These are phyloP conservation scores for Chaetomium fimeti DNA, from an alignment of 495 filamentous ascomycete genomes.

Conservation along the genomic window DNA sequence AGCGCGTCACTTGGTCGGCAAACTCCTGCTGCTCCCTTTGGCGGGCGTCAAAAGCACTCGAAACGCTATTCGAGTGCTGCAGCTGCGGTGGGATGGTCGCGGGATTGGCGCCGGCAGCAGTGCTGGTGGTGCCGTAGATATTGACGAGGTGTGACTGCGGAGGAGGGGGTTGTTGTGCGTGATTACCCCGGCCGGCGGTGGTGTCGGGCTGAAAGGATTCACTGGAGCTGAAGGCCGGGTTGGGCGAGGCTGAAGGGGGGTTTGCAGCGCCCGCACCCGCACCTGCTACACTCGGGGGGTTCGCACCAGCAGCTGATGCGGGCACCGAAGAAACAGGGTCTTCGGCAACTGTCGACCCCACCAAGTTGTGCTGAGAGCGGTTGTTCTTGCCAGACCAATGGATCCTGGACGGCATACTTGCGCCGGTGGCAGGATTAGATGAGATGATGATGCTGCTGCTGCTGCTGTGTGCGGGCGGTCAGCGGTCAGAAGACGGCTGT, in stretches of 20 bases:
- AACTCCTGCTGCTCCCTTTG: slow-evolving; percentile 32
- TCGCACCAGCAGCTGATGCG: slow-evolving; percentile 33
- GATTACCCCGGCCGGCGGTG: slow-evolving; percentile 20
- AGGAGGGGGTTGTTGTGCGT: slow-evolving; percentile 25
- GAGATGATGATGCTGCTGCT: no score
- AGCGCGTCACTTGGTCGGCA: slow-evolving; percentile 37
- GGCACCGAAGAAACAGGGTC: slow-evolving; percentile 29
- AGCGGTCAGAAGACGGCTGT: neutral
- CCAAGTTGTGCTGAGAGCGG: slow-evolving; percentile 51
- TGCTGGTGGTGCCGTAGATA: slow-evolving; percentile 31
- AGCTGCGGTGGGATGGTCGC: slow-evolving; percentile 28
- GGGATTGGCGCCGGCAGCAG: slow-evolving; percentile 26
- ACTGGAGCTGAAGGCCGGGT: slow-evolving; percentile 45
- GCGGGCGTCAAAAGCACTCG: slow-evolving; percentile 32
- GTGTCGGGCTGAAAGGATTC: slow-evolving; percentile 47
- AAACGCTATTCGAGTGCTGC: slow-evolving; percentile 41
- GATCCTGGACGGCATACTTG: slow-evolving; percentile 43
- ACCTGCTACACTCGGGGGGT: slow-evolving; percentile 17
- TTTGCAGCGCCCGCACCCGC: slow-evolving; percentile 37
- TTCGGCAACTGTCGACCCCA: slow-evolving; percentile 40
- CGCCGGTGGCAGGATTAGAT: neutral
- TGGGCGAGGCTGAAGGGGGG: slow-evolving; percentile 47
- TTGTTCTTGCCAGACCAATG: slow-evolving; percentile 50
- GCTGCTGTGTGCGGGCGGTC: neutral
- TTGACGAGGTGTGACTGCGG: slow-evolving; percentile 35